Base-by-base conservation (phyloP, 2,329 filamentous ascomycete species). In the Ilyonectria mors-panacis region DNA sequence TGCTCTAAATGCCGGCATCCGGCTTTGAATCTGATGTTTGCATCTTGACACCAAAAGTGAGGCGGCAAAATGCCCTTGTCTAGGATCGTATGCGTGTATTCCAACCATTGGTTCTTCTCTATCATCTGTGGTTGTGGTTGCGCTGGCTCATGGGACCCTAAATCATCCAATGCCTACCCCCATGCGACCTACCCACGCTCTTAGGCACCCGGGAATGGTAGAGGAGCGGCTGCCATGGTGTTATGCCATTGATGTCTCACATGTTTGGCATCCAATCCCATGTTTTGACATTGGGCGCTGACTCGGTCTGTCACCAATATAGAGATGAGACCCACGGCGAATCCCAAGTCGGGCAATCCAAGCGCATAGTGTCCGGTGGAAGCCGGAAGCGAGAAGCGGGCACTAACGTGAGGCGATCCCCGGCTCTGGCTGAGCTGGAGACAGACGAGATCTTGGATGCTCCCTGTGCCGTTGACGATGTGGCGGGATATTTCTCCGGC, bases 351-450 rank as follows among this genome's bases (percentile, higher is more conserved):
- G 53, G 62, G 62, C 50, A 70, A 66, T 51, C 51, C 65, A 69
- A 63, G 54, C 39, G 67, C 51, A 59, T 59, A 56, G 48, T 39
- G 63, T 54, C 56, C 57, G 50, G 51, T 60, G 45, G 55, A 53
- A 37, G 63, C 54, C 62, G 59, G 59, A 68, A 59, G 53, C 33
- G 55, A n/a, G 44, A 55, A n/a, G 53, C 57, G 47, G 64, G n/a
- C 65, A 47, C 64, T 69, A 67, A 58, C 15, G 47, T 65, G 60
- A 74, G 59, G 70, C 70, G 70, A 68, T 55, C 55, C 55, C 64
- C 47, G 66, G 57, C 51, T 65, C 35, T 69, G 60, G 28, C 33
- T 59, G 57, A 57, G 44, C 56, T 53, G 28, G 15, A 35, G 59
- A 47, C 44, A 58, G 59, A 42, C 47, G 58, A 53, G 54, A 67